Base-by-base conservation (phyloP, 2,329 filamentous ascomycete genomes). In the Diplodia mutila region DNA sequence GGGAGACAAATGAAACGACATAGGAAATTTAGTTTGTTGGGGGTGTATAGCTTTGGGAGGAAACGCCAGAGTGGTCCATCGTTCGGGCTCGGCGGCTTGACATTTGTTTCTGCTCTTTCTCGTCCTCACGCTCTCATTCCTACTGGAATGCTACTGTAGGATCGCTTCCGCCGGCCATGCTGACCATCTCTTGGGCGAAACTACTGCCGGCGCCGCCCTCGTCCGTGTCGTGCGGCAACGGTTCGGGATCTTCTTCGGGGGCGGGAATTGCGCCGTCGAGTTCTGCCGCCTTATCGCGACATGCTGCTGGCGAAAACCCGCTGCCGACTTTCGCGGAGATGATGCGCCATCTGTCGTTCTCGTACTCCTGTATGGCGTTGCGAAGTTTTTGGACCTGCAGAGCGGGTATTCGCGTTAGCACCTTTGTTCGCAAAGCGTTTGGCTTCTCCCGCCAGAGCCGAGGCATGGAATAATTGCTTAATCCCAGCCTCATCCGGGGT, bases 331-430 rank as follows among this genome's bases (percentile, higher is more conserved):
- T 97, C 75, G 91, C 91, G 69, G 94, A 91, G 70, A 97, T 89
- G 75, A 96, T 92, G 72, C 93, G 90, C 94, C 94, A 97, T 77
- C 93, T 93, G 79, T 97, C 93, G 81, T 91, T 91, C 76, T 95
- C 92, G 82, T 94, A 94, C 78, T 94, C 92, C 76, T 91, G 88
- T 72, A 94, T 86, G 5, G 91, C 91, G 66, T 85, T 88, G 70
- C 88, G 89, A 73, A 95, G 87, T 78, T 92, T 92, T 78, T 90
- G 86, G 72, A 94, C 89, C 92, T 94, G 76, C 69, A 21, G 39
- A 18, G 39, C 21, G n/a, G n/a, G 16, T 4, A 21, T n/a, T 27
- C 3, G 27, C 14, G 51, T 65, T 25, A 65, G 61, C 49, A 65
- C 29, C 32, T 37, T 65, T 48, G 48, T 3, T 25, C 42, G 2